phyloP scores from a whole-genome alignment of 2,329 filamentous ascomycete genomes.

The Pseudonectria foliicola region DNA sequence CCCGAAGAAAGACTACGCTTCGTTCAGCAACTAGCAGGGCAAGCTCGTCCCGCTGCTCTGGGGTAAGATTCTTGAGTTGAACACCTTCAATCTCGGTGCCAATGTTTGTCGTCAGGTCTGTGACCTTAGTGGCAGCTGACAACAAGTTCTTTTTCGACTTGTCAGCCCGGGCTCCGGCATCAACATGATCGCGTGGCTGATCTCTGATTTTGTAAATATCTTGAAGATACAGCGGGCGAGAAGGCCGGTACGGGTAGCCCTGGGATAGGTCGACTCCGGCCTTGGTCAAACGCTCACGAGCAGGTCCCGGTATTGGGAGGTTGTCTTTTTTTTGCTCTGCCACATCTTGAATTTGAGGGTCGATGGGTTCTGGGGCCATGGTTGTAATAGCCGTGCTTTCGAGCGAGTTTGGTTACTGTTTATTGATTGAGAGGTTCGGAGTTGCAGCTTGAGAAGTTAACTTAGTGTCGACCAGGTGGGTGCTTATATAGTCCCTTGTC shows the following conservation, averaged over 20 bases:
- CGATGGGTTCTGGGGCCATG: constrained; percentile 52
- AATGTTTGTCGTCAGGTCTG: constrained; percentile 53
- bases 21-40: constrained; percentile 56
- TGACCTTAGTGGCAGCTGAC: constrained; percentile 55
- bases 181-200: constrained; percentile 45
- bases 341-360: constrained; percentile 56
- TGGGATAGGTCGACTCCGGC: constrained; percentile 62
- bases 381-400: too few relatives aligned
- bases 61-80: constrained; percentile 54
- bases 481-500: too few relatives aligned
- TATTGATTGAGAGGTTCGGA: too few relatives aligned
- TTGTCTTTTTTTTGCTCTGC: constrained; percentile 56
- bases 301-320: constrained; percentile 51
- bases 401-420: too few relatives aligned
- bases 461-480: too few relatives aligned
- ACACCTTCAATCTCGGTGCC: constrained; percentile 58
- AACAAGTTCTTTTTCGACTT: constrained; percentile 55
- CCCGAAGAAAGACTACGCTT: constrained; percentile 60
- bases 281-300: constrained; percentile 55
- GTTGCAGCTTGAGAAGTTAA: too few relatives aligned
- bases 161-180: constrained; percentile 58
- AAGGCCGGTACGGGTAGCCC: constrained; percentile 65
- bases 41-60: constrained; percentile 54
- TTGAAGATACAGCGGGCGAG: constrained; percentile 59
- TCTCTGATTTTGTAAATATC: constrained; percentile 61